Base-by-base conservation (phyloP, 73 alveolate species). In the Paramecium octaurelia region DNA sequence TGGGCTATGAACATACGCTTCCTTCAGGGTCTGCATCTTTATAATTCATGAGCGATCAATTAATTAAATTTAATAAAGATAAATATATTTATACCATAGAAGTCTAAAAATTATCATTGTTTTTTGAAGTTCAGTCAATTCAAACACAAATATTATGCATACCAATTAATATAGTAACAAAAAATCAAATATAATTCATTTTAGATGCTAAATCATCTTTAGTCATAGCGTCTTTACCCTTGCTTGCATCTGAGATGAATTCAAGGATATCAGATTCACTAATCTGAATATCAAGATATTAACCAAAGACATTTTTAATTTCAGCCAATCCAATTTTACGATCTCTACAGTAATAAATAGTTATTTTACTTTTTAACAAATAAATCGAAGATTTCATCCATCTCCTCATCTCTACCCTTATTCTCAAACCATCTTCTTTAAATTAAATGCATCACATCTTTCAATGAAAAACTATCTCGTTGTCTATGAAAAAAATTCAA, bases 231-330 rank as follows among this genome's bases (percentile, higher is more conserved):
- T 87, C 93, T 64, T 54, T 60, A 9, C 73, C 93, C 20, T 71
- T 60, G 50, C 73, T 86, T 14, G 93, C 93, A 64, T 87, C 93
- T 38, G 6, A 87, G 6, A 87, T 87, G 24, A 87, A 87, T 42
- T 87, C 93, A 21, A 87, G 58, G 21, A 87, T 87, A 68, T 87
- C 93, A 12, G 93, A 40, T 38, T 87, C 93, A 64, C 93, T 87
- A n/a, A 87, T 87, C 23, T 20, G 21, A 54, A 87, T n/a, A 40
- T 87, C 93, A 21, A 87, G 73, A 87, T 87, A 87, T 40, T 87
- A 21, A 24, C 75, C 50, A 87, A 87, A 87, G 7, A 64, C 80
- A 87, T 42, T 64, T 58, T 87, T 87, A 35, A 87, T 87, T 18
- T 87, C 93, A 38, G 58, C 8, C 27, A 87, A 42, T 10, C 71